phyloP scores from a whole-genome alignment of 163 green algal genomes.

The Coccomyxa subellipsoidea region DNA sequence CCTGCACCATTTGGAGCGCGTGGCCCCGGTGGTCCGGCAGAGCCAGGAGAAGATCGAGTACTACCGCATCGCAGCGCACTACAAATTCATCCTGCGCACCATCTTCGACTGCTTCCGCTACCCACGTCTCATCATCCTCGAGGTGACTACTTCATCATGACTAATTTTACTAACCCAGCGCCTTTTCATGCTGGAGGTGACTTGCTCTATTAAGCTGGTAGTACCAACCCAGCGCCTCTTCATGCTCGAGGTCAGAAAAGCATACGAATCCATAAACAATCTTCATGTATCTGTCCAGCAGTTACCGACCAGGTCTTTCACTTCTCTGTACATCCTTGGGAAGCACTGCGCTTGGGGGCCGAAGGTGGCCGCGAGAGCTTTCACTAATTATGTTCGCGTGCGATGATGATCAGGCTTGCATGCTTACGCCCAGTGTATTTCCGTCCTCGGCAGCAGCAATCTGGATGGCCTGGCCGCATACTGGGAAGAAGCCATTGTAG shows the following conservation, averaged over 20 bases:
- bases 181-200: not conserved
- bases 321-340: not conserved
- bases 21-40: constrained; percentile 2
- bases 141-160: constrained; percentile 34
- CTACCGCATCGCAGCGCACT: constrained; percentile 61
- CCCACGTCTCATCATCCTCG: constrained; percentile 46
- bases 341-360: too few relatives aligned
- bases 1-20: constrained; percentile 36
- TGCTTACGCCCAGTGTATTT: too few relatives aligned
- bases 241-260: not conserved
- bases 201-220: not conserved
- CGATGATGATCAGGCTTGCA: too few relatives aligned
- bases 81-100: constrained; percentile 53
- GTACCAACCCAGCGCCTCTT: not conserved
- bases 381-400: too few relatives aligned
- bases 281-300: not conserved
- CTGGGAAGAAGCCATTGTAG: not conserved
- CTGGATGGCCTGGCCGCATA: too few relatives aligned
- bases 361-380: too few relatives aligned
- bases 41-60: constrained; percentile 39
- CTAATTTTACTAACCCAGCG: too few relatives aligned
- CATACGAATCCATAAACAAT: not conserved
- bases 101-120: constrained; percentile 61
- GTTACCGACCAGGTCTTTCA: not conserved
- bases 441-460: too few relatives aligned